A percentile compares a stretch with the other conserved stretches of the same genome.
These are phyloP conservation scores for Ceratocystis harringtonii DNA, from an alignment of 2,329 filamentous ascomycete species.

Conservation along the genomic window DNA sequence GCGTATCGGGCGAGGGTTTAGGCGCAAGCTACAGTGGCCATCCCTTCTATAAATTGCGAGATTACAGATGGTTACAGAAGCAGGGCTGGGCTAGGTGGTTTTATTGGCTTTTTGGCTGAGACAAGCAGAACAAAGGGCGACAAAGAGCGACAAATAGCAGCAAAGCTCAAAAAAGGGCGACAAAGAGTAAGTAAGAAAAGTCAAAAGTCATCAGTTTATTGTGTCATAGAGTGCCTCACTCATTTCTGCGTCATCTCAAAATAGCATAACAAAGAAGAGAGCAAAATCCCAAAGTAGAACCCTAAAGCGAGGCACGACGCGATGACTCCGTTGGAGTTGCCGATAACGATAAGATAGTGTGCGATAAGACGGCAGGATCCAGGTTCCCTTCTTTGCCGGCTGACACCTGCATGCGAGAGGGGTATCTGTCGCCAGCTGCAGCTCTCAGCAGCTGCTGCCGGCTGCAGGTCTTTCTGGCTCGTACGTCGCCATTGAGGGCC, in stretches of 20 bases:
- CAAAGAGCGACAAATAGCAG: neutral
- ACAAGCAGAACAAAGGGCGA: neutral
- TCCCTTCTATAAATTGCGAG: neutral
- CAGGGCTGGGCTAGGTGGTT: neutral
- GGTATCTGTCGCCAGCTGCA: neutral
- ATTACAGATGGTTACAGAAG: neutral
- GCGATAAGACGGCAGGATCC: conserved; percentile 1
- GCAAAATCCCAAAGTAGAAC: neutral
- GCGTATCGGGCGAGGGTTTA: neutral
- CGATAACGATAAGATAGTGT: neutral
- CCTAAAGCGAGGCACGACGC: too few species aligned
- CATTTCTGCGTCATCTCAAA: conserved; percentile 1
- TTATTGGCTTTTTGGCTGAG: too few species aligned
- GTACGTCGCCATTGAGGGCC: neutral
- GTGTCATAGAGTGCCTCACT: neutral
- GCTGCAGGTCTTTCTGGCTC: neutral
- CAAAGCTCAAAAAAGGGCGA: neutral
- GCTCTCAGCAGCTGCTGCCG: neutral
- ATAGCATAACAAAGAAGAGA: neutral
- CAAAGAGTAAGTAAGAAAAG: neutral
- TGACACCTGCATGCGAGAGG: neutral
- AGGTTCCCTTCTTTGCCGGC: neutral
- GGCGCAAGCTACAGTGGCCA: conserved; percentile 1
- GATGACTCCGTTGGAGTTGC: neutral
- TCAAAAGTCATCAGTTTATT: too few species aligned